phyloP scores from a whole-genome alignment of 1,139 yeast species.

The Sugiyamaella novakii region DNA sequence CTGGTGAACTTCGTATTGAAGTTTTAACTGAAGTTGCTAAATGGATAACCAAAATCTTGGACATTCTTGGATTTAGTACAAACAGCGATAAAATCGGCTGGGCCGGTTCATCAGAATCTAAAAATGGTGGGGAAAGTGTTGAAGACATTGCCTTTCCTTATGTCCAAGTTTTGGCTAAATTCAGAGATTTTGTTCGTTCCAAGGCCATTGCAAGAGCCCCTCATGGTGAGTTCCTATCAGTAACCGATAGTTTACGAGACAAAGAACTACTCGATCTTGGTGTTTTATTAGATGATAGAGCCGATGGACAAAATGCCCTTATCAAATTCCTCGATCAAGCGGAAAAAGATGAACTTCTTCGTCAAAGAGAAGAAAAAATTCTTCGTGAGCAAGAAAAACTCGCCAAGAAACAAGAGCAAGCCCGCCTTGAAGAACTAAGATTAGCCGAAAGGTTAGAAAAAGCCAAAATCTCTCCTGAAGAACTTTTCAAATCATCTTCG shows the following conservation, averaged over 20 bases:
- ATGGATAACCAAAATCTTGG: slow-evolving; percentile 71
- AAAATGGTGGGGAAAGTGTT: slow-evolving; percentile 40
- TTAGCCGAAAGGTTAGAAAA: slow-evolving; percentile 64
- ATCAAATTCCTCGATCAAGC: slow-evolving; percentile 73
- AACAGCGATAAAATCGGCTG: slow-evolving; percentile 79
- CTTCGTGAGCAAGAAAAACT: slow-evolving; percentile 54
- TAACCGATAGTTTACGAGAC: slow-evolving; percentile 63
- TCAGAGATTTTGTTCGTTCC: slow-evolving; percentile 78
- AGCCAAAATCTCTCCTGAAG: slow-evolving; percentile 69
- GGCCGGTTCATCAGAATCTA: slow-evolving; percentile 47
- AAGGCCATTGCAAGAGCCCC: slow-evolving; percentile 70
- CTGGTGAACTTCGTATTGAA: slow-evolving; percentile 58
- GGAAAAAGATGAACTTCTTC: slow-evolving; percentile 67
- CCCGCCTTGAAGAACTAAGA: slow-evolving; percentile 48
- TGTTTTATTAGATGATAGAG: slow-evolving; percentile 85
- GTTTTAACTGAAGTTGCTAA: slow-evolving; percentile 62
- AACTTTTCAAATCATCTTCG: slow-evolving; percentile 60
- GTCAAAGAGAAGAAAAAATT: slow-evolving; percentile 61
- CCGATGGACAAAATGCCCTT: slow-evolving; percentile 71
- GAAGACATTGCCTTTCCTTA: slow-evolving; percentile 80
- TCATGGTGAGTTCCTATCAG: slow-evolving; percentile 54
- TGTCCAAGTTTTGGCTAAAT: slow-evolving; percentile 71
- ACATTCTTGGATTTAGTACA: slow-evolving; percentile 72
- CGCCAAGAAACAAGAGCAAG: slow-evolving; percentile 44
- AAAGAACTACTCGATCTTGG: slow-evolving; percentile 70